Evolutionary conservation across 139 green algal species (phyloP).

Genomic region (Volvox reticuliferus): DNA sequence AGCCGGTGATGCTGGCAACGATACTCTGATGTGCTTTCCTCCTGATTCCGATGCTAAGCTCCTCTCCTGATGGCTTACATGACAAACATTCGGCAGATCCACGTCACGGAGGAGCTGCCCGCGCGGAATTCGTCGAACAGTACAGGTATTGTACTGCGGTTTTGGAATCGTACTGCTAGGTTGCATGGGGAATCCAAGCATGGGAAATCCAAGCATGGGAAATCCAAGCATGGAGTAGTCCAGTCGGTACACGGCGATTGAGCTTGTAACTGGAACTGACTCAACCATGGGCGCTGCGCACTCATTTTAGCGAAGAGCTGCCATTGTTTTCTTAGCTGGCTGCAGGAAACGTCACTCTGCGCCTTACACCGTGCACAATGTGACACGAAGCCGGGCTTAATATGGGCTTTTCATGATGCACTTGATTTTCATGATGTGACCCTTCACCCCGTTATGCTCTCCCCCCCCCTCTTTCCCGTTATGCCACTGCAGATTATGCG

Average conservation of each 20-base stretch:
- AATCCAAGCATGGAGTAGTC: not conserved
- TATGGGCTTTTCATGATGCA: too few species aligned
- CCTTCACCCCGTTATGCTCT: not conserved
- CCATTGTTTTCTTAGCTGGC: too few species aligned
- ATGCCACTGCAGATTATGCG: not conserved
- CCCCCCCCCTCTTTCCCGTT: not conserved
- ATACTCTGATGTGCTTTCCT: not conserved
- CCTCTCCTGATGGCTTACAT: not conserved
- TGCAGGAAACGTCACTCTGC: too few species aligned
- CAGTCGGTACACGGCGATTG: not conserved
- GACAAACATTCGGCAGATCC: constrained; percentile 41
- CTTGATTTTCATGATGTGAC: too few species aligned
- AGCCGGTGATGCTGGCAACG: not conserved
- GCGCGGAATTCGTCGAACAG: not conserved
- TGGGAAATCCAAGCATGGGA: too few species aligned
- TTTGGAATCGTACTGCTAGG: not conserved
- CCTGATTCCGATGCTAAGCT: too few species aligned
- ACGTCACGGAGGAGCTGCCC: constrained; percentile 58
- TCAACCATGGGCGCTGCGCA: not conserved
- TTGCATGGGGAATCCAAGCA: not conserved
- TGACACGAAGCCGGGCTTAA: too few species aligned
- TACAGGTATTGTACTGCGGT: not conserved
- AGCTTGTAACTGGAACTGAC: not conserved
- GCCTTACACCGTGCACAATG: too few species aligned
- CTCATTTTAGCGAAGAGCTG: too few species aligned